A percentile compares a stretch with the other conserved stretches of the same genome.
Conservation (phyloP, 108 stramenopile genomes). For the Stephanodiscus minutulus region DNA sequence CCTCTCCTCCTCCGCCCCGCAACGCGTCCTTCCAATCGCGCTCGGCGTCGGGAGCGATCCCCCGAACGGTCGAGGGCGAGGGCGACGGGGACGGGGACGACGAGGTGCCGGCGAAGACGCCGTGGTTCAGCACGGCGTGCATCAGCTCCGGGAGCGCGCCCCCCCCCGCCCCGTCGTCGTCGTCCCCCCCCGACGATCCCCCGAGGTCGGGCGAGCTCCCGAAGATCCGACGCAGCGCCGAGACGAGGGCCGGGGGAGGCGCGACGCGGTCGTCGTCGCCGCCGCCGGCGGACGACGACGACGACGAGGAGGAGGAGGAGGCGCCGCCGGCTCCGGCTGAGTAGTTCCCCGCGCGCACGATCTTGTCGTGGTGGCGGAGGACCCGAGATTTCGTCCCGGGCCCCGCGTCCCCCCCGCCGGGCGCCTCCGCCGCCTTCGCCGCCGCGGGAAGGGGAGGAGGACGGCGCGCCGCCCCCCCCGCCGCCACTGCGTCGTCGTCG, state of each 20-base stretch:
- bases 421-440: not conserved
- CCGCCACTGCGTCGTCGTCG: not conserved
- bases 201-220: constrained; percentile 26
- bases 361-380: constrained; percentile 69
- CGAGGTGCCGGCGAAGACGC: constrained; percentile 2
- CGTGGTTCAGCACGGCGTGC: constrained; percentile 44
- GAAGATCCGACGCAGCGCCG: constrained; percentile 58
- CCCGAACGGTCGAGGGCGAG: not conserved
- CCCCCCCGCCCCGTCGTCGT: constrained; percentile 20
- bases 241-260: constrained; percentile 60
- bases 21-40: not conserved
- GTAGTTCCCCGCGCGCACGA: constrained; percentile 47
- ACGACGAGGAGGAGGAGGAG: not conserved
- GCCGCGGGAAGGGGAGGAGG: no score
- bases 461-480: not conserved
- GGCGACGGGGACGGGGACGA: not conserved
- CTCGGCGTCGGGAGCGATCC: not conserved
- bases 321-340: not conserved
- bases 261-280: constrained; percentile 11
- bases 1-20: not conserved
- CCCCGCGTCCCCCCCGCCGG: not conserved
- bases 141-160: constrained; percentile 35
- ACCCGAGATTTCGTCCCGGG: constrained; percentile 39
- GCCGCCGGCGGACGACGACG: not conserved
- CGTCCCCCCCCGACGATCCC: not conserved